Evolutionary conservation across 1,139 yeast species (phyloP).

Genomic region (Debaryomycetaceae sp.): DNA sequence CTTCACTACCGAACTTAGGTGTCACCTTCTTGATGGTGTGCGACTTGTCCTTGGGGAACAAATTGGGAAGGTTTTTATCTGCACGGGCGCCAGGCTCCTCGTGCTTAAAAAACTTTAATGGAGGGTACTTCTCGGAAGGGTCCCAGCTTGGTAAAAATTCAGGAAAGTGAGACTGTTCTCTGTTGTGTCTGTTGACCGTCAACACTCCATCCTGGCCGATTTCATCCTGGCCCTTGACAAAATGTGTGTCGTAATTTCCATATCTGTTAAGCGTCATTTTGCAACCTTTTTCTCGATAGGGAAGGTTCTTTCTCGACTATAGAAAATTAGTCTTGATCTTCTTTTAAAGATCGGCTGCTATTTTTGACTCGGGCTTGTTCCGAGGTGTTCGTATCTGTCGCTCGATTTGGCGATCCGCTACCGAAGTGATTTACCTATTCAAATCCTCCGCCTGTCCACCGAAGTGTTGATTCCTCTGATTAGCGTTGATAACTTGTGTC

Average conservation of each 20-base stretch:
- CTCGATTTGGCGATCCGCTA: too few relatives aligned
- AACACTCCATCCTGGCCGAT: conserved; percentile 15
- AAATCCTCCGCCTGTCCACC: too few relatives aligned
- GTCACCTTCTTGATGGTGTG: conserved; percentile 39
- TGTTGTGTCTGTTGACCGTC: conserved; percentile 21
- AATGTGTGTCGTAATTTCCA: conserved; percentile 43
- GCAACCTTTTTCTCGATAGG: too few relatives aligned
- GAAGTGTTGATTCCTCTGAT: too few relatives aligned
- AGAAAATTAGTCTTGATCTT: too few relatives aligned
- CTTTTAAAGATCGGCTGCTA: too few relatives aligned
- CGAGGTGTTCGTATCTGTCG: too few relatives aligned
- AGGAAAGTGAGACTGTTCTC: conserved; percentile 20
- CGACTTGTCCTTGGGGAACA: conserved; percentile 39
- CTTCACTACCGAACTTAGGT: conserved; percentile 67
- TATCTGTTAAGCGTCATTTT: conserved; percentile 12
- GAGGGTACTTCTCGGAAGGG: conserved; percentile 37
- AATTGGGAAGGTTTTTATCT: conserved; percentile 49
- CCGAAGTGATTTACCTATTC: too few relatives aligned
- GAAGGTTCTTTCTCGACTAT: too few relatives aligned
- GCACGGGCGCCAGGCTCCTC: conserved; percentile 56
- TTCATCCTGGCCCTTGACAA: conserved; percentile 18
- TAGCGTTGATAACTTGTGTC: too few relatives aligned
- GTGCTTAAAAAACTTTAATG: conserved; percentile 46
- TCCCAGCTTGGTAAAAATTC: conserved; percentile 53
- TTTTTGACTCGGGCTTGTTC: too few relatives aligned